Evolutionary conservation across 2,329 filamentous ascomycete genomes (phyloP), one percentile per base, ranked within the genome.

Genomic region (Dissoconium aciculare): DNA sequence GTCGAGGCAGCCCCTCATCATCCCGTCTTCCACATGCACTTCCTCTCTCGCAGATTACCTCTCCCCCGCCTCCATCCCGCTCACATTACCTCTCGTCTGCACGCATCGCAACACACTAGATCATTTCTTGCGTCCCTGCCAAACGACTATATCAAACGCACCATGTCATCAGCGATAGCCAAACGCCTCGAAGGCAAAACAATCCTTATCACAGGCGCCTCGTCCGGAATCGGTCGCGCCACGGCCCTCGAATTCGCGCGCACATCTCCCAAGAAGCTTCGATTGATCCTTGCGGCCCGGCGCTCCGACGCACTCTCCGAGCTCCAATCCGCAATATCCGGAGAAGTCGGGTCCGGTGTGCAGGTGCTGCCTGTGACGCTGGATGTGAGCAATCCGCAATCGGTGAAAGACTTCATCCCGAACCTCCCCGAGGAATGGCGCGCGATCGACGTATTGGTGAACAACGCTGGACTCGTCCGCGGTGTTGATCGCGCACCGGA

Each of bases 381-480:
- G 31, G 89, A 98, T 54, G 77, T 98, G 32, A 85, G 79, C 62
- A 78, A 79, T 35, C 65, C 80, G 0, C 70, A 74, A 3, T 74
- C 89, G 50, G 69, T 95, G 3, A 66, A 67, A 31, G 60, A 58
- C 24, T 87, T 95, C 50, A 74, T 94, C 9, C 60, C 58, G 2
- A 68, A 64, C 24, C 58, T 95, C 46, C 85, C 87, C 0, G 71
- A 74, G 38, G 85, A 84, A 51, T 95, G 82, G 62, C 73, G 69
- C 54, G 73, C 83, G 15, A 78, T 95, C 41, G 72, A 95, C 54
- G 69, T 95, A 3, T 60, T 98, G 36, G 82, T 98, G 15, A 98
- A 98, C 62, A 95, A 95, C 65, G 87, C 87, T 12, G 87, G 87
- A 25, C 69, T 94, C 12, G 87, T 93, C 38, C 87, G 80, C 57